Percentiles rank a stretch among this genome's conserved stretches.
These are phyloP conservation scores for Dorcoceras hygrometricum DNA, from an alignment of 257 asterid genomes.

Conservation along the genomic window DNA sequence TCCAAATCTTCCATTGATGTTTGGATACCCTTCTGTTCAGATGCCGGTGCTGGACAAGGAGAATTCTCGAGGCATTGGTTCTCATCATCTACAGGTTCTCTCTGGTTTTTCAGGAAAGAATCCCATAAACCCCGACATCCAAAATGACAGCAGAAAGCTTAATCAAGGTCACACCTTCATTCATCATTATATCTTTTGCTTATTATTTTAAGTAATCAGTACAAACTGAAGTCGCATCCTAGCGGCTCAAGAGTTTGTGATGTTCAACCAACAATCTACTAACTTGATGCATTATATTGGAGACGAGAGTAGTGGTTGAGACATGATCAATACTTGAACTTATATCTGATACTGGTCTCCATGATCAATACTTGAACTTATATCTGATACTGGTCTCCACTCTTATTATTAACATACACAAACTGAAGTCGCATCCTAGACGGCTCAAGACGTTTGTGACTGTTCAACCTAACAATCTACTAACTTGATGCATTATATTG, in stretches of 20 bases:
- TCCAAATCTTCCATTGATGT: slow-evolving; percentile 64
- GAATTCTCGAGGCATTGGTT: slow-evolving; percentile 46
- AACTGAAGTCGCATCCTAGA: not conserved
- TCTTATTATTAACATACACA: not conserved
- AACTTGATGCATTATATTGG: not conserved
- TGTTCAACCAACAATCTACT: not conserved
- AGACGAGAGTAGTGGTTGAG: not conserved
- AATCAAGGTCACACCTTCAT: slow-evolving; percentile 55
- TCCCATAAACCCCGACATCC: slow-evolving; percentile 40
- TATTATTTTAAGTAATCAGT: not conserved
- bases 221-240: not conserved
- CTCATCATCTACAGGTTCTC: slow-evolving; percentile 62
- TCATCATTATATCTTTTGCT: slow-evolving; percentile 1
- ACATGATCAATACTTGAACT: slow-evolving; percentile 1
- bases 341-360: not conserved
- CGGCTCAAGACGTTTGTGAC: not conserved
- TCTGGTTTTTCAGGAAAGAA: slow-evolving; percentile 51
- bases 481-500: not conserved
- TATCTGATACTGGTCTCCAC: slow-evolving; percentile 5
- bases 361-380: slow-evolving; percentile 1
- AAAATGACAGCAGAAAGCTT: slow-evolving; percentile 52
- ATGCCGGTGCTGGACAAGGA: slow-evolving; percentile 80
- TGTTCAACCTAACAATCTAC: not conserved
- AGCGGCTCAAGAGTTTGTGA: not conserved
- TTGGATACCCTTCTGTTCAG: slow-evolving; percentile 71